Evolutionary conservation across 2,329 filamentous ascomycete genomes (phyloP).

Genomic region (Diaporthe sp.): DNA sequence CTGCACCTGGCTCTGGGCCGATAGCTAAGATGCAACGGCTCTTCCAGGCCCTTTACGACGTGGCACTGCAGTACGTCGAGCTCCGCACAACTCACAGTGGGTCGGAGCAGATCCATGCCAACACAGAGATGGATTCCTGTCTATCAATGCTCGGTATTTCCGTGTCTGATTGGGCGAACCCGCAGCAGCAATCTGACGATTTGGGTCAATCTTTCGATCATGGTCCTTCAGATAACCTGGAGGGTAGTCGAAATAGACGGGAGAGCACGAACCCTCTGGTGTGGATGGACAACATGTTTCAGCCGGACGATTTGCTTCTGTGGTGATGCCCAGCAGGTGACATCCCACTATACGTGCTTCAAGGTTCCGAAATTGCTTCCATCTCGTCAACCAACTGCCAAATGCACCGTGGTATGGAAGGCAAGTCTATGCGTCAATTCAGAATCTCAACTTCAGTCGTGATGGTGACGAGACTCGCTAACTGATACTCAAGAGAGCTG

Average conservation of each 20-base stretch:
- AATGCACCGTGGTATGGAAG: not conserved
- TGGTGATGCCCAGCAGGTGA: not conserved
- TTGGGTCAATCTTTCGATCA: not conserved
- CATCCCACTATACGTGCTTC: not conserved
- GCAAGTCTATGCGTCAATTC: not conserved
- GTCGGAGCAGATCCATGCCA: not conserved
- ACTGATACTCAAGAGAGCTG: not conserved
- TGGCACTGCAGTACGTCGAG: slow-evolving; percentile 5
- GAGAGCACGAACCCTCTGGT: not conserved
- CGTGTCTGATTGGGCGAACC: not conserved
- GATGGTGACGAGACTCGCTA: not conserved
- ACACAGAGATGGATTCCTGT: slow-evolving; percentile 5
- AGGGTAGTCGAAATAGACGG: not conserved
- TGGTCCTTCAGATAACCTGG: not conserved
- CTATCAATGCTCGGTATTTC: slow-evolving; percentile 6
- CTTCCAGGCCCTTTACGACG: not conserved
- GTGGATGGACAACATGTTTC: slow-evolving; percentile 1
- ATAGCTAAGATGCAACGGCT: not conserved
- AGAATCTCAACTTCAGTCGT: not conserved
- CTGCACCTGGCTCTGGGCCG: not conserved
- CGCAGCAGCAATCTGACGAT: not conserved
- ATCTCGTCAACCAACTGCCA: no score
- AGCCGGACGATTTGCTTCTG: not conserved
- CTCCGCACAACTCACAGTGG: not conserved
- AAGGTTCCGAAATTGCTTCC: not conserved